Evolutionary conservation across 495 filamentous ascomycete genomes (phyloP).

Genomic region (Mycothermus thermophilus): DNA sequence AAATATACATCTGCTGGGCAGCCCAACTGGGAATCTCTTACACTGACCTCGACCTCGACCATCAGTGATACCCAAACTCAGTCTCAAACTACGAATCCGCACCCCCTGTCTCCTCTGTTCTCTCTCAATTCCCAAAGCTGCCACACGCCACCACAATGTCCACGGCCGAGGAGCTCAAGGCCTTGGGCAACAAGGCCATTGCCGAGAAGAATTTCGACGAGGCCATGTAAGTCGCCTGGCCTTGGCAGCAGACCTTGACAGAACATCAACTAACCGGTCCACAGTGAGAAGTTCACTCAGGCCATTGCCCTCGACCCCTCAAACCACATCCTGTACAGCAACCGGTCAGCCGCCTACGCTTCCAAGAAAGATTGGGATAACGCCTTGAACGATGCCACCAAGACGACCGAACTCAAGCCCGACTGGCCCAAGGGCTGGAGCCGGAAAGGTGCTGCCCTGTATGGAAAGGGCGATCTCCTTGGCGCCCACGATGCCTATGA

Average conservation of each 20-base stretch:
- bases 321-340: slow-evolving; percentile 96
- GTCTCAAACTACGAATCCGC: background rate
- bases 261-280: background rate
- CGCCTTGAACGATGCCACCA: slow-evolving; percentile 80
- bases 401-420: slow-evolving; percentile 84
- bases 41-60: background rate
- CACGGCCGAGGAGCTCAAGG: slow-evolving; percentile 61
- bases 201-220: slow-evolving; percentile 90
- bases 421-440: slow-evolving; percentile 97
- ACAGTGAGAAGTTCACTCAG: slow-evolving; percentile 81
- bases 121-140: no score
- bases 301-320: slow-evolving; percentile 76
- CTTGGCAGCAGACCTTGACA: background rate
- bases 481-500: slow-evolving; percentile 82
- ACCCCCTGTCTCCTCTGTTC: no score
- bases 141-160: slow-evolving; percentile 27
- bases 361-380: slow-evolving; percentile 76
- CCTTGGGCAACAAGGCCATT: slow-evolving; percentile 96
- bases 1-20: no score
- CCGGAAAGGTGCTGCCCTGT: slow-evolving; percentile 80
- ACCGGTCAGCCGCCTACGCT: slow-evolving; percentile 89
- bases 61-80: background rate
- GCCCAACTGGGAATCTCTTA: no score
- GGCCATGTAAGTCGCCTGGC: slow-evolving; percentile 61
- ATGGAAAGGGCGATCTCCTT: slow-evolving; percentile 73